Conservation (phyloP, 2,329 filamentous ascomycete genomes). For the Phyllosticta capitalensis region DNA sequence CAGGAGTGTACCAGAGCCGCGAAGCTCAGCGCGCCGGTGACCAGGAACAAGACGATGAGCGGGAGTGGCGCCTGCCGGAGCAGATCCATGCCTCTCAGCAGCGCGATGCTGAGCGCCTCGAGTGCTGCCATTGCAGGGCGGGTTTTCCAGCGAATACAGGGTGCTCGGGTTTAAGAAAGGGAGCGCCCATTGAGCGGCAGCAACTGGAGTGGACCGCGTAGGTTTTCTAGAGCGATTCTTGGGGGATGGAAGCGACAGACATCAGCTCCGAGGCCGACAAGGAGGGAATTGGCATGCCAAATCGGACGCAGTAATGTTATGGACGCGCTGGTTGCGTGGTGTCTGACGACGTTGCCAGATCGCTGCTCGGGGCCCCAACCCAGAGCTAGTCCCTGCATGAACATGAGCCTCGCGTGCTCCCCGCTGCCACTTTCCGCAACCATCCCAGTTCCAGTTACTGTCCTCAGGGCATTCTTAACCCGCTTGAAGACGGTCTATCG, state of each 20-base stretch:
- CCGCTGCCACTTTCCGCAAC: background rate
- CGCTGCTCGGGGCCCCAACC: background rate
- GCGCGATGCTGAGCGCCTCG: slow-evolving; percentile 4
- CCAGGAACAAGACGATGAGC: slow-evolving; percentile 5
- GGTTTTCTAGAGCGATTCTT: background rate
- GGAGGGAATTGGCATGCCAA: background rate
- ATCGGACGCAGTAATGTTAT: background rate
- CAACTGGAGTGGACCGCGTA: background rate
- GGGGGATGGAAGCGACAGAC: background rate
- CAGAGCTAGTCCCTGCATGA: background rate
- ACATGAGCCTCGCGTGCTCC: background rate
- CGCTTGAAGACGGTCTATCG: background rate
- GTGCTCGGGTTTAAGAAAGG: background rate
- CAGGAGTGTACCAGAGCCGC: slow-evolving; percentile 9
- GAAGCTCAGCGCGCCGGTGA: slow-evolving; percentile 6
- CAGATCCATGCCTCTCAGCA: slow-evolving; percentile 2
- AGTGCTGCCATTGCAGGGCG: background rate
- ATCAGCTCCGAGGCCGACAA: background rate
- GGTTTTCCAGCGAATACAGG: background rate
- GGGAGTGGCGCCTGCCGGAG: slow-evolving; percentile 8
- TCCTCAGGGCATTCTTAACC: background rate
- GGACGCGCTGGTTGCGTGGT: background rate
- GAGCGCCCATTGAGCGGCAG: slow-evolving; percentile 9
- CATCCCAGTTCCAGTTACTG: background rate
- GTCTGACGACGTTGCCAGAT: background rate